phyloP scores from a whole-genome alignment of 2,329 filamentous ascomycete genomes.

The Byssoonygena ceratinophila region DNA sequence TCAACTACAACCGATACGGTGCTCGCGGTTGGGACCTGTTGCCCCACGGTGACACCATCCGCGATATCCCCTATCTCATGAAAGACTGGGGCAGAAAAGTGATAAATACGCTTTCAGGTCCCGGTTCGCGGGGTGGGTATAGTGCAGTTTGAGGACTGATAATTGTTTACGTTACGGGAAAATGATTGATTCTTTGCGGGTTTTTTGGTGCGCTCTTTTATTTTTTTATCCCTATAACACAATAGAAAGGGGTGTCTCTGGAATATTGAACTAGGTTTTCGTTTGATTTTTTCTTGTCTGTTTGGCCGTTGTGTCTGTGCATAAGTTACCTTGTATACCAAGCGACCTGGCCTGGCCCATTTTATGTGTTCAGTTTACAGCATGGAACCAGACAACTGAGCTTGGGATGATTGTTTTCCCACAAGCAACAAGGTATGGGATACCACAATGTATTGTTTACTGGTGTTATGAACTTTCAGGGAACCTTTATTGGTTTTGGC shows the following conservation, averaged over 20 bases:
- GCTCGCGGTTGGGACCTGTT: slow-evolving; percentile 90
- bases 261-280: not conserved
- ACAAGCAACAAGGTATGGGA: not conserved
- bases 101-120: slow-evolving; percentile 71
- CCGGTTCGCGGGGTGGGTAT: slow-evolving; percentile 79
- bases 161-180: too few relatives aligned
- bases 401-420: not conserved
- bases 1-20: slow-evolving; percentile 96
- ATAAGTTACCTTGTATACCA: not conserved
- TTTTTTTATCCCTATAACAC: not conserved
- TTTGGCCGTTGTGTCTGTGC: not conserved
- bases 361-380: not conserved
- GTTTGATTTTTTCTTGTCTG: not conserved
- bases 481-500: not conserved
- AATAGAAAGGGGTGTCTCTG: not conserved
- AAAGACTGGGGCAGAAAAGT: slow-evolving; percentile 78
- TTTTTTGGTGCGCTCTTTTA: not conserved
- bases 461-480: not conserved
- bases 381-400: not conserved
- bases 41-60: slow-evolving; percentile 82
- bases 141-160: slow-evolving; percentile 61
- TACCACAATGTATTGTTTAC: slow-evolving; percentile 2
- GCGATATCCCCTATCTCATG: slow-evolving; percentile 82
- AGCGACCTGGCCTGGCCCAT: not conserved
- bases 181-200: not conserved